phyloP scores from a whole-genome alignment of 2,329 filamentous ascomycete genomes.

The Colletotrichum tropicale region DNA sequence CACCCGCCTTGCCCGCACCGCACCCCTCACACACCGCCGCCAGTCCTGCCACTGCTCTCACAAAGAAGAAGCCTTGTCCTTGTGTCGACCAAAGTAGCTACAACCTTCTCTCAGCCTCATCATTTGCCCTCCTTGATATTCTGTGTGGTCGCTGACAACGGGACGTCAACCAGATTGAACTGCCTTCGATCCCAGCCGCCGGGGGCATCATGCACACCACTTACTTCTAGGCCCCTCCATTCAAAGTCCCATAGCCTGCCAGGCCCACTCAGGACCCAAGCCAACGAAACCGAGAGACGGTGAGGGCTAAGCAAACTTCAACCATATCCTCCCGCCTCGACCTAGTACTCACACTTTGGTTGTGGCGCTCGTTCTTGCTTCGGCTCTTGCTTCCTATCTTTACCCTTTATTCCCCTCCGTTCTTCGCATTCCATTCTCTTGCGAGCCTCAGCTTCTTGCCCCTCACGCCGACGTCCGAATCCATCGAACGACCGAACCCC shows the following conservation, averaged over 20 bases:
- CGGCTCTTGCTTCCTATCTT: not conserved
- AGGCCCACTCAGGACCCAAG: not conserved
- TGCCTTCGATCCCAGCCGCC: not conserved
- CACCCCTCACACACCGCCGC: not conserved
- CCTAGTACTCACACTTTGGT: not conserved
- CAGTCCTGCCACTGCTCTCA: not conserved
- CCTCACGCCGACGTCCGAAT: not conserved
- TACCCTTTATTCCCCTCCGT: not conserved
- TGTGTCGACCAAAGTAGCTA: not conserved
- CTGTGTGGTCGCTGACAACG: not conserved
- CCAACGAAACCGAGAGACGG: not conserved
- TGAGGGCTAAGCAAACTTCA: not conserved
- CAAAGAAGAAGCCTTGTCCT: slow-evolving; percentile 1
- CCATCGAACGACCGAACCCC: not conserved
- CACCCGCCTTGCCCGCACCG: not conserved
- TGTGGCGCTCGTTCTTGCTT: not conserved
- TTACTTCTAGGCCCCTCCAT: slow-evolving; percentile 2
- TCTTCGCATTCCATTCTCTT: not conserved
- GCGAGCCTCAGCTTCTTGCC: not conserved
- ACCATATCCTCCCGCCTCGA: not conserved
- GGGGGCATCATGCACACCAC: slow-evolving; percentile 7
- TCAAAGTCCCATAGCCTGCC: not conserved
- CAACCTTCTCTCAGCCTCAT: slow-evolving; percentile 1
- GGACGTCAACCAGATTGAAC: not conserved
- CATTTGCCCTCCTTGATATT: not conserved